Evolutionary conservation across 768 basidiomycete genomes (phyloP).

Genomic region (Albatrellus ellisii): DNA sequence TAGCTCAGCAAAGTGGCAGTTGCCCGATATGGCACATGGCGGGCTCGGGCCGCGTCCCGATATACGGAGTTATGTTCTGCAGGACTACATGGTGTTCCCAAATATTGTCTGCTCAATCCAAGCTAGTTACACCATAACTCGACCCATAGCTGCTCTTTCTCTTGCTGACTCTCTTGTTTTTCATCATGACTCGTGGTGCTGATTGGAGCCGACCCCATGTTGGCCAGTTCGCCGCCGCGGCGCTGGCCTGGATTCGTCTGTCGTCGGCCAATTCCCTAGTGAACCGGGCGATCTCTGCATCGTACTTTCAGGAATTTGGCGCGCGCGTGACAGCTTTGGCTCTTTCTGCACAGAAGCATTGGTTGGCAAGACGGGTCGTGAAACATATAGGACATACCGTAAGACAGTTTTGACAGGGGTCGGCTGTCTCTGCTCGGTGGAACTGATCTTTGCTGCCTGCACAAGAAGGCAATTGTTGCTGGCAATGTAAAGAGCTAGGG

Average conservation of each 20-base stretch:
- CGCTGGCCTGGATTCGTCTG: slow-evolving; percentile 54
- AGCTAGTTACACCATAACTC: no score
- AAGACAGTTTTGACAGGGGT: slow-evolving; percentile 91
- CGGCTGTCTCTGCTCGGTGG: slow-evolving; percentile 76
- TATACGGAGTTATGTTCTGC: no score
- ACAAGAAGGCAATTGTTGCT: neutral
- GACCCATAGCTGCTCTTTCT: no score
- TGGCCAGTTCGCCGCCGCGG: slow-evolving; percentile 57
- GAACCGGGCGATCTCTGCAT: slow-evolving; percentile 79
- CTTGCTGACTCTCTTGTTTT: no score
- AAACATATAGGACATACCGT: slow-evolving; percentile 47
- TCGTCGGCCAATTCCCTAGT: slow-evolving; percentile 57
- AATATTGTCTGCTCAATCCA: no score
- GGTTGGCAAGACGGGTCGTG: neutral
- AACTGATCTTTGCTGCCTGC: slow-evolving; percentile 74
- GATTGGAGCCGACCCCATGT: slow-evolving; percentile 23
- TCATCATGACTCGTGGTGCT: no score
- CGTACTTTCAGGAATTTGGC: slow-evolving; percentile 94
- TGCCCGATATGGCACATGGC: no score
- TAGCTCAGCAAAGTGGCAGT: no score
- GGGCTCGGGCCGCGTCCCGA: no score
- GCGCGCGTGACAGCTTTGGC: slow-evolving; percentile 84
- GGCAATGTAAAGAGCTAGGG: neutral
- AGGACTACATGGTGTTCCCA: no score
- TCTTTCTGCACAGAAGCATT: slow-evolving; percentile 60